Base-by-base conservation (phyloP, 805 yeast species). In the Ogataea parapolymorpha region DNA sequence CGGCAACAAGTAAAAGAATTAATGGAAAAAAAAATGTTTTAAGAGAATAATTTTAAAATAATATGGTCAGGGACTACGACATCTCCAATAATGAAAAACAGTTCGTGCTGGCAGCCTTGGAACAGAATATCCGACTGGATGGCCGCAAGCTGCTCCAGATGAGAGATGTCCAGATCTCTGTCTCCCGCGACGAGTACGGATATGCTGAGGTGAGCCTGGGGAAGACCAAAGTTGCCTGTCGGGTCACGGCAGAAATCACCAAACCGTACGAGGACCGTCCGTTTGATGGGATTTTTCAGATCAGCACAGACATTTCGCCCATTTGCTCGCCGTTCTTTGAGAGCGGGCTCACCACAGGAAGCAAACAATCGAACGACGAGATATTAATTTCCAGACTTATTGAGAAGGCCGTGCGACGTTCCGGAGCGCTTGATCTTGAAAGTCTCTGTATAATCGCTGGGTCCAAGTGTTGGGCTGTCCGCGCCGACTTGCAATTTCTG, bases 361-460 rank as follows among this genome's bases (percentile, higher is more conserved):
- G 56, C n/a, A 53, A 47, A 28, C 80, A 77, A 47, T 72, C 84
- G n/a, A 85, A 83, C 44, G 88, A 85, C 41, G 98, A 93, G 59
- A 75, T 86, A 18, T 63, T 89, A 45, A 80, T 90, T 16, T 74
- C 88, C 6, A 69, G 98, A 58, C 71, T 90, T 43, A 80, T 93
- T 32, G 99, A 93, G 57, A 93, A 91, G 58, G 90, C 97, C 1
- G 82, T 93, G 34, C 75, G 95, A 56, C 73, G 96, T 57, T 85
- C 96, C 1, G 85, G 85, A 47, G 95, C 98, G 0, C 66, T 93
- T 32, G 99, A 93, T 63, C 72, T 91, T 30, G 99, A 93, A 61
- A 79, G 87, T 35, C 66, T 93, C 32, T 91, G 98, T 66, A 87
- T 93, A 32, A 77, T 85, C 16, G 95, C 96, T 0, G 98, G 97